phyloP scores from a whole-genome alignment of 768 basidiomycete genomes.

The Phaffia australis region DNA sequence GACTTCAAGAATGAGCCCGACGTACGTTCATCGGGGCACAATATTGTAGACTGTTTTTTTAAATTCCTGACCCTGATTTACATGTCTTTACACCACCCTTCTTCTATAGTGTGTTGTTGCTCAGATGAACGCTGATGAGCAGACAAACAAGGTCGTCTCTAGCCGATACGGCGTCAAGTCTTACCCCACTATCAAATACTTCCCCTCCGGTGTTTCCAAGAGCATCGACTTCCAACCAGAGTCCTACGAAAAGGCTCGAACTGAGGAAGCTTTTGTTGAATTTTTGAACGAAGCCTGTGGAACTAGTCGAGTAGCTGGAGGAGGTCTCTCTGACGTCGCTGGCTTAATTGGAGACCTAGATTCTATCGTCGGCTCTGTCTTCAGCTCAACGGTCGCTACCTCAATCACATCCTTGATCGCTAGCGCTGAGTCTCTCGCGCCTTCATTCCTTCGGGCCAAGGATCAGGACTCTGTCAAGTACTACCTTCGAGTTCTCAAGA shows the following conservation, averaged over 20 bases:
- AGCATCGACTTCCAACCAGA: constrained; percentile 54
- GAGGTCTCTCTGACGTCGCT: constrained; percentile 54
- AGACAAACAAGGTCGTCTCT: constrained; percentile 61
- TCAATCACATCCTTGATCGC: constrained; percentile 41
- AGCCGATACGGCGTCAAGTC: constrained; percentile 59
- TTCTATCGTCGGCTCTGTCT: constrained; percentile 61
- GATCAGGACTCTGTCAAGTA: constrained; percentile 47
- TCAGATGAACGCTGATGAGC: constrained; percentile 79
- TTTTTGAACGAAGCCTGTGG: constrained; percentile 47
- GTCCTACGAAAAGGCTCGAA: constrained; percentile 43
- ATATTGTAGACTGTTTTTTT: not conserved
- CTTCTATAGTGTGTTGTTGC: constrained; percentile 57
- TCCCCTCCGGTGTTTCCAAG: constrained; percentile 40
- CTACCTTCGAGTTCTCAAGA: constrained; percentile 53
- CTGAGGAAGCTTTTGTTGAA: constrained; percentile 38
- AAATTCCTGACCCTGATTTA: not conserved
- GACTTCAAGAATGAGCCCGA: constrained; percentile 67
- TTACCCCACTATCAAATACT: constrained; percentile 77
- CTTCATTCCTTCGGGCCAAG: not conserved
- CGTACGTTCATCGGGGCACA: constrained; percentile 42
- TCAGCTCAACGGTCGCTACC: constrained; percentile 49
- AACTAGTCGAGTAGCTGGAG: constrained; percentile 68
- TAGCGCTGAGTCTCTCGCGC: constrained; percentile 33
- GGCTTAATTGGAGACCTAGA: constrained; percentile 73
- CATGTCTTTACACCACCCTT: no score